Conservation (phyloP, 2,329 filamentous ascomycete species). For the Fusarium lateritium region DNA sequence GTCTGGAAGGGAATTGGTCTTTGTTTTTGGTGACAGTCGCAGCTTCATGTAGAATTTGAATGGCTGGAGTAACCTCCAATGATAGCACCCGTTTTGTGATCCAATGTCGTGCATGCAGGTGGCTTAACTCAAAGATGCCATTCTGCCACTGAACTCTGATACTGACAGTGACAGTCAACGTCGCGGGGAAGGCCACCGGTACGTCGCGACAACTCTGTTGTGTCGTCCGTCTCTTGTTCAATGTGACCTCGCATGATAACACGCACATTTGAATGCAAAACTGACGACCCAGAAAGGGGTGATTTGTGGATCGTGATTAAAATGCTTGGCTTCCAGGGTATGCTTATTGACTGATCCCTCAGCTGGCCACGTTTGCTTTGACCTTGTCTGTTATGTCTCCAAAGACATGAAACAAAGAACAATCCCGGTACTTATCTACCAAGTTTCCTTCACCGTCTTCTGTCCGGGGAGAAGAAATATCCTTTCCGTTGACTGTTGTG, state of each 20-base stretch:
- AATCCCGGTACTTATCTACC: conserved; percentile 80
- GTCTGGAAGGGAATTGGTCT: conserved; percentile 2
- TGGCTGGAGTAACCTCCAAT: neutral
- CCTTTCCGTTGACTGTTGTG: conserved; percentile 71
- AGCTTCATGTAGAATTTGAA: too few relatives aligned
- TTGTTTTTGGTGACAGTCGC: neutral
- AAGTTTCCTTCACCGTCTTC: conserved; percentile 58
- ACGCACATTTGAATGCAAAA: too few relatives aligned
- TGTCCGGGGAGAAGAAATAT: conserved; percentile 58
- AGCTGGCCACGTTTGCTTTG: conserved; percentile 46
- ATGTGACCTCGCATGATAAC: too few relatives aligned
- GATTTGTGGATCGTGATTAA: neutral
- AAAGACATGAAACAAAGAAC: conserved; percentile 80
- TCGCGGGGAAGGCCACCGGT: neutral
- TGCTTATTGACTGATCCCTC: neutral
- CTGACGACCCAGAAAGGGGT: neutral
- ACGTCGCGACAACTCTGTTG: too few relatives aligned
- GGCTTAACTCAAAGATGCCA: neutral
- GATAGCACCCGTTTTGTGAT: neutral
- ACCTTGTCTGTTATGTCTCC: conserved; percentile 69
- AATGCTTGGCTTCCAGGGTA: conserved; percentile 4
- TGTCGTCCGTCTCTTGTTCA: too few relatives aligned
- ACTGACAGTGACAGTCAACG: neutral
- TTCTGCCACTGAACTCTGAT: neutral
- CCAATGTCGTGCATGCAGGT: neutral